A percentile compares a stretch with the other conserved stretches of the same genome.
Evolutionary conservation across 2,329 filamentous ascomycete species (phyloP).

Genomic region (Fusarium duplospermum): DNA sequence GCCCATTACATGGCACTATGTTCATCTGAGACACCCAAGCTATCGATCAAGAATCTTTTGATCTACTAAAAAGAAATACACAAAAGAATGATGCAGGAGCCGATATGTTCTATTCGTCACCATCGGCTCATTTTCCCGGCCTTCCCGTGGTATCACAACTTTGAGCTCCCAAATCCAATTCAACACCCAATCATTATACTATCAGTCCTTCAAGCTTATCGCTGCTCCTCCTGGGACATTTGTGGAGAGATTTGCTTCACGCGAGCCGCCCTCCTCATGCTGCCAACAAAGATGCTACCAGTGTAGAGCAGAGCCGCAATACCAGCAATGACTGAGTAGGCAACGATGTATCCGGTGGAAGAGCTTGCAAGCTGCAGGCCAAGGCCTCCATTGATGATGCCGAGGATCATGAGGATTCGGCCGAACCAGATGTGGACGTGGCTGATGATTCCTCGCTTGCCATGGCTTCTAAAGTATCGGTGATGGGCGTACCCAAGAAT

Average conservation of each 20-base stretch:
- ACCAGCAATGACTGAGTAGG: slow-evolving; percentile 67
- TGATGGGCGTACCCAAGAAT: slow-evolving; percentile 70
- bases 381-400: slow-evolving; percentile 72
- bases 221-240: slow-evolving; percentile 39
- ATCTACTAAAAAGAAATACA: neutral
- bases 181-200: slow-evolving; percentile 5
- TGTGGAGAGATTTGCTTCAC: slow-evolving; percentile 40
- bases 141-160: slow-evolving; percentile 31
- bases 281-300: slow-evolving; percentile 37
- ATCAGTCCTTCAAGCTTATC: neutral
- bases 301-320: slow-evolving; percentile 61
- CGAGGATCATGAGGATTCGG: slow-evolving; percentile 66
- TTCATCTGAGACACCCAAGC: neutral
- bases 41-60: neutral
- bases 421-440: slow-evolving; percentile 73
- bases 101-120: neutral
- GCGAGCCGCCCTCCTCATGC: slow-evolving; percentile 19
- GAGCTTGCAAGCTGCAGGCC: slow-evolving; percentile 64
- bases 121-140: neutral
- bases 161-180: slow-evolving; percentile 16
- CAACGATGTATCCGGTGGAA: slow-evolving; percentile 57
- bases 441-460: slow-evolving; percentile 62
- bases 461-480: slow-evolving; percentile 60
- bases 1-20: neutral
- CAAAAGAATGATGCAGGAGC: neutral